Evolutionary conservation across 2,329 filamentous ascomycete species (phyloP).

Genomic region (Colletotrichum lupini): DNA sequence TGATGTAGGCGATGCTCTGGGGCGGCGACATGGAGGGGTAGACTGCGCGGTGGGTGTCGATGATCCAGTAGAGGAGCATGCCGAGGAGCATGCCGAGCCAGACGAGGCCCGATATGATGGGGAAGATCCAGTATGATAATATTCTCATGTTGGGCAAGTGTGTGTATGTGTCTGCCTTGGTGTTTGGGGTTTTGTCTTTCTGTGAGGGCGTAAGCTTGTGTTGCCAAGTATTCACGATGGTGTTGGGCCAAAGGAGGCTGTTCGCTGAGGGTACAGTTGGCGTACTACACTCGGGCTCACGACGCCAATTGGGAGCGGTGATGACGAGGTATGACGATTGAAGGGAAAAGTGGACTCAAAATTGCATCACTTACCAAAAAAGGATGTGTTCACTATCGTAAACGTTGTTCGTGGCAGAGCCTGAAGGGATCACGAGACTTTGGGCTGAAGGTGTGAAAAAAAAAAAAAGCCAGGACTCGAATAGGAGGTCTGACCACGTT

Average conservation of each 20-base stretch:
- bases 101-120: constrained; percentile 72
- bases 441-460: too few relatives aligned
- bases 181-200: background rate
- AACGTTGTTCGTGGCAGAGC: background rate
- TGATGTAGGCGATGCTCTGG: constrained; percentile 78
- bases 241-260: background rate
- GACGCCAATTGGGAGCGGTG: background rate
- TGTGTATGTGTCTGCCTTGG: background rate
- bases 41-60: constrained; percentile 61
- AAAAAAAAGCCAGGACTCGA: background rate
- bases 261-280: background rate
- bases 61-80: constrained; percentile 77
- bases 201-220: background rate
- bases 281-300: background rate
- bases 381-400: background rate
- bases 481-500: background rate
- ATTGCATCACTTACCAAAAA: constrained; percentile 15
- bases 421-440: background rate
- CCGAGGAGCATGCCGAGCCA: constrained; percentile 77
- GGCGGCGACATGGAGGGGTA: constrained; percentile 69
- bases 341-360: constrained; percentile 1
- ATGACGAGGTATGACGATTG: constrained; percentile 20
- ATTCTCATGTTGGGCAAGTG: constrained; percentile 34
- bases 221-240: background rate
- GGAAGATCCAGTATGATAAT: constrained; percentile 63